Base-by-base conservation (phyloP, 352 stramenopile species). In the Vaucheria bursata region DNA sequence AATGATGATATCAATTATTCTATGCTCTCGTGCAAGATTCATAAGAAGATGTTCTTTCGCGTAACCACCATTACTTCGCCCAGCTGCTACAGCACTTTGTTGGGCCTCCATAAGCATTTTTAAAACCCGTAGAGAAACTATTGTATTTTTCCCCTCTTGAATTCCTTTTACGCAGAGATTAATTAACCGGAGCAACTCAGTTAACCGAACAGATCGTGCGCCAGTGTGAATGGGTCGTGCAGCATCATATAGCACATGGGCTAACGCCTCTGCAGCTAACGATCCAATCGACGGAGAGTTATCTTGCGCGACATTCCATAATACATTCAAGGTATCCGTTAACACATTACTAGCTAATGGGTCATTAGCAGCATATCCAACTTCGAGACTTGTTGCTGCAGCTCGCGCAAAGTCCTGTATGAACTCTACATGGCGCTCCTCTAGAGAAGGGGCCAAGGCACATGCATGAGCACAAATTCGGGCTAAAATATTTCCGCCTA, bases 31-130 rank as follows among this genome's bases (percentile, higher is more conserved):
- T 18, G 74, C 52, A 12, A 81, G 52, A 33, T 29, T 67, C 70
- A 72, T 39, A 52, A 81, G 71, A 36, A 81, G 53, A 32, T 79
- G 29, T 33, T 81, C 45, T 37, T 71, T 74, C 33, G 67, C 33
- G 25, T 18, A 12, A 12, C 29, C 73, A 49, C 73, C 73, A 38
- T 65, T 29, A 0, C 25, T 29, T 32, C 52, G 38, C 36, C 18
- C 53, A 25, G 34, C 72, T 37, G 2, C 50, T 67, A 49, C 39
- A 18, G 34, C 0, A 25, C 29, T n/a, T 2, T 70, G 76, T 33
- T 81, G 76, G 32, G 76, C 76, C 31, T 81, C 39, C 36, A 81
- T 81, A 33, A 81, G 74, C 7, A 59, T 59, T 59, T 81, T 70
- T 72, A 81, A 73, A 0, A 81, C 67, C 59, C 76, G 76, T 25